Conservation (phyloP, 1,284 basidiomycete genomes). For the Ustilago xerochloae region DNA sequence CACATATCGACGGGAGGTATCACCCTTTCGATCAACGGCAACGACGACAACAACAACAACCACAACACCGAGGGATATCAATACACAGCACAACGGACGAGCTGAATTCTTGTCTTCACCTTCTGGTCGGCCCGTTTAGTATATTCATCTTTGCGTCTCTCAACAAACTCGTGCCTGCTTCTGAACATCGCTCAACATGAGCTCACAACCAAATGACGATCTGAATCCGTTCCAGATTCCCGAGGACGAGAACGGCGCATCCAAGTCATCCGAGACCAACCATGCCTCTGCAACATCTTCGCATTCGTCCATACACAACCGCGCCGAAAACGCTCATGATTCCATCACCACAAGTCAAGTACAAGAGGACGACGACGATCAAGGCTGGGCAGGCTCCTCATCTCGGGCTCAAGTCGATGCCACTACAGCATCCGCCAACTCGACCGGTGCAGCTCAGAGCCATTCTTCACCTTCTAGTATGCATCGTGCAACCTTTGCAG, state of each 20-base stretch:
- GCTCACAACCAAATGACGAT: slow-evolving; percentile 18
- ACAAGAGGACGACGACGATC: slow-evolving; percentile 31
- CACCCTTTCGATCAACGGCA: no score
- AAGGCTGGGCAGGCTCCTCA: slow-evolving; percentile 39
- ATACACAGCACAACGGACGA: no score
- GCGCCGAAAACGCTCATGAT: neutral
- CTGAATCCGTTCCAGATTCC: slow-evolving; percentile 52
- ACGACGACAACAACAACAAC: no score
- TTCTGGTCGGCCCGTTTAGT: no score
- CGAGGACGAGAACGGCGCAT: slow-evolving; percentile 26
- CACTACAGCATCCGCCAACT: neutral
- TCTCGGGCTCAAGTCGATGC: slow-evolving; percentile 25
- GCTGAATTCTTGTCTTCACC: no score
- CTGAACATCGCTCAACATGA: slow-evolving; percentile 20
- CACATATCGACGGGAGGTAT: no score
- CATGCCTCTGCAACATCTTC: slow-evolving; percentile 18
- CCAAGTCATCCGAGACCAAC: slow-evolving; percentile 6
- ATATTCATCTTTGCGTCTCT: no score
- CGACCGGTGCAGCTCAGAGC: neutral
- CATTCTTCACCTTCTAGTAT: slow-evolving; percentile 16
- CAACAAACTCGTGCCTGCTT: no score
- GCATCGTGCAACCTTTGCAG: slow-evolving; percentile 29
- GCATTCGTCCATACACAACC: slow-evolving; percentile 16
- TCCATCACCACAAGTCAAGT: slow-evolving; percentile 4
- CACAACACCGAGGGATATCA: no score